Conservation (phyloP, 164 flowering plant species). For the Chloranthus sessilifolius region DNA sequence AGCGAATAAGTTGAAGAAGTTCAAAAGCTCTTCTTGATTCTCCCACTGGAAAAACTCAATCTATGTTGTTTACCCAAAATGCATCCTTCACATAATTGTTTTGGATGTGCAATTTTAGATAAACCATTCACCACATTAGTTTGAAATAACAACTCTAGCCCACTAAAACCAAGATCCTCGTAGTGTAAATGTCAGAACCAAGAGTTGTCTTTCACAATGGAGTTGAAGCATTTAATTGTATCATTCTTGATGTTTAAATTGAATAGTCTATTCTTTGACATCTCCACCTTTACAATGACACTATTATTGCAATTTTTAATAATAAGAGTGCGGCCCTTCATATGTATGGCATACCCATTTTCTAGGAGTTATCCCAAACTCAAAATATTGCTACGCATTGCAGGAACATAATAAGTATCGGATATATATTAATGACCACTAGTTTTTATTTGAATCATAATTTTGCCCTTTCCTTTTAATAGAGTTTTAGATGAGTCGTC, state of each 20-base stretch:
- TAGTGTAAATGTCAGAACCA: slow-evolving; percentile 10
- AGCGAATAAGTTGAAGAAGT: slow-evolving; percentile 2
- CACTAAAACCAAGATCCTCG: slow-evolving; percentile 8
- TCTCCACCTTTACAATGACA: slow-evolving; percentile 1
- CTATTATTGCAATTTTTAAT: not conserved
- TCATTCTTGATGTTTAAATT: slow-evolving; percentile 7
- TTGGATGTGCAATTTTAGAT: not conserved
- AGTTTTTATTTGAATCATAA: not conserved
- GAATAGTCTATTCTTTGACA: slow-evolving; percentile 7
- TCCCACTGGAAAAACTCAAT: not conserved
- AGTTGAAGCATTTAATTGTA: not conserved
- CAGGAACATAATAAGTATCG: slow-evolving; percentile 6
- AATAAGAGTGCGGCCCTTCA: not conserved
- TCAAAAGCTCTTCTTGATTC: not conserved
- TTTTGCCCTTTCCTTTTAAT: slow-evolving; percentile 4
- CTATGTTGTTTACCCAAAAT: slow-evolving; percentile 3
- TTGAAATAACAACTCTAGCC: too few species aligned
- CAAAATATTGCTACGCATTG: not conserved
- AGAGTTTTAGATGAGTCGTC: slow-evolving; percentile 7
- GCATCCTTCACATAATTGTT: slow-evolving; percentile 4
- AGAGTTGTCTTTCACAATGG: not conserved
- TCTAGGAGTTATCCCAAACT: slow-evolving; percentile 8
- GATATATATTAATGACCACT: slow-evolving; percentile 1
- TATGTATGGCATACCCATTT: slow-evolving; percentile 8
- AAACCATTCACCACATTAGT: slow-evolving; percentile 9